These are phyloP conservation scores for Epichloe sibirici DNA, from an alignment of 2,329 filamentous ascomycete genomes.

Conservation along the genomic window DNA sequence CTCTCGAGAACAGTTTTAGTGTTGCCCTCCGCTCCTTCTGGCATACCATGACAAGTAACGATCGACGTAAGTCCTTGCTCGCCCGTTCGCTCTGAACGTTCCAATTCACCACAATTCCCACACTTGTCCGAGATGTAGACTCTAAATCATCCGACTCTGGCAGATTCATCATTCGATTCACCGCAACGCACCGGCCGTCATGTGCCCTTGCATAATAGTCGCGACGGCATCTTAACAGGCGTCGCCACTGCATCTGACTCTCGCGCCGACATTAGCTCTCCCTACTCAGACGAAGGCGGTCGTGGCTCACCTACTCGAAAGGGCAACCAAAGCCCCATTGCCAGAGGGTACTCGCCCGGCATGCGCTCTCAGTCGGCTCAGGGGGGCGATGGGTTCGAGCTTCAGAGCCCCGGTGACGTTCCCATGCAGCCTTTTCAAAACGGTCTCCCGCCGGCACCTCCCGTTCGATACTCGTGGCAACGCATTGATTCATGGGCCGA, in stretches of 20 bases:
- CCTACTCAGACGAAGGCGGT: conserved; percentile 62
- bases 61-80: conserved; percentile 42
- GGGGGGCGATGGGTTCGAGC: conserved; percentile 56
- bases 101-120: not conserved
- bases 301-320: conserved; percentile 40
- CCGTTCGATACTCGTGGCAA: conserved; percentile 80
- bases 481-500: conserved; percentile 92
- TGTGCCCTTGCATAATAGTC: conserved; percentile 72
- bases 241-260: conserved; percentile 86
- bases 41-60: conserved; percentile 75
- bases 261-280: conserved; percentile 66
- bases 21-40: conserved; percentile 80
- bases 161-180: conserved; percentile 87
- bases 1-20: conserved; percentile 39
- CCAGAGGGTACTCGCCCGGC: conserved; percentile 77
- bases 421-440: conserved; percentile 95
- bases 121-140: not conserved
- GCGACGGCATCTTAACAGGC: conserved; percentile 72
- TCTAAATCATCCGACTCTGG: not conserved
- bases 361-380: conserved; percentile 67
- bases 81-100: not conserved
- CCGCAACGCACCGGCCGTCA: conserved; percentile 85
- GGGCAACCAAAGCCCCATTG: conserved; percentile 36
- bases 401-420: conserved; percentile 67
- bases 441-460: conserved; percentile 78